phyloP scores from a whole-genome alignment of 306 rosid genomes.

The Acacia acuminata region DNA sequence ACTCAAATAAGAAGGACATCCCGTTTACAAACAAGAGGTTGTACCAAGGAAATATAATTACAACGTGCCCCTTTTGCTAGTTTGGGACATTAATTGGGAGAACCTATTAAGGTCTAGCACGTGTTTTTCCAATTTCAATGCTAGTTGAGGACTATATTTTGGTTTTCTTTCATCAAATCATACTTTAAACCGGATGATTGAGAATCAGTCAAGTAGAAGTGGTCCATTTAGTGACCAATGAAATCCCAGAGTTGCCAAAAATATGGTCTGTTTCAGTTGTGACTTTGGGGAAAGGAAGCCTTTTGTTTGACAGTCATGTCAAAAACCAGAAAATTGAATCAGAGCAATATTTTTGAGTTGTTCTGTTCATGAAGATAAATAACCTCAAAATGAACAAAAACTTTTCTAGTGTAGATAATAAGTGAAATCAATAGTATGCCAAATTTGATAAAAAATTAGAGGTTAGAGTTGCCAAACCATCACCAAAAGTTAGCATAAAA shows the following conservation, averaged over 20 bases:
- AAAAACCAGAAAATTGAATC: not conserved
- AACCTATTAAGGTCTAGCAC: not conserved
- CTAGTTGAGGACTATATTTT: not conserved
- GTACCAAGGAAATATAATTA: not conserved
- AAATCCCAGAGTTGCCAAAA: not conserved
- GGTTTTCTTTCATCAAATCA: not conserved
- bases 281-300: not conserved
- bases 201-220: not conserved
- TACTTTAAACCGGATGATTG: not conserved
- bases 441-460: not conserved
- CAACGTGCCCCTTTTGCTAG: not conserved
- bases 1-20: not conserved
- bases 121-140: not conserved
- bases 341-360: not conserved
- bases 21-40: not conserved
- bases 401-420: no score
- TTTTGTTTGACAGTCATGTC: not conserved
- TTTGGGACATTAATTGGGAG: not conserved
- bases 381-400: not conserved
- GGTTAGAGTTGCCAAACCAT: not conserved
- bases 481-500: not conserved
- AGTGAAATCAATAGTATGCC: not conserved
- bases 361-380: not conserved
- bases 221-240: not conserved
- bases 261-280: not conserved